A percentile compares a stretch with the other conserved stretches of the same genome.
Evolutionary conservation across 73 alveolate species (phyloP).

Genomic region (Tetrahymena elliotti): DNA sequence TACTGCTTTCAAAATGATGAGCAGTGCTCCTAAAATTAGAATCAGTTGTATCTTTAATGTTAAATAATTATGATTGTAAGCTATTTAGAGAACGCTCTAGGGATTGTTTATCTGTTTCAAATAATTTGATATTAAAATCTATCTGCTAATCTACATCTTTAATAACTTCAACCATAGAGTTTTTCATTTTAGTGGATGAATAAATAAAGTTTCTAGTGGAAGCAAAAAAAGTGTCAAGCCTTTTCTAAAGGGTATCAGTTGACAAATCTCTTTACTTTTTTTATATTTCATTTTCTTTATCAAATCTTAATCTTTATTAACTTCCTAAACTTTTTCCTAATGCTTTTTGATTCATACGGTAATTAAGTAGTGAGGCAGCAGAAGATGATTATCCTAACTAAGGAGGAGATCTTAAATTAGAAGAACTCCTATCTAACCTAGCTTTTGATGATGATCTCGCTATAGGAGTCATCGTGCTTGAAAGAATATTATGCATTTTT

Average conservation of each 20-base stretch:
- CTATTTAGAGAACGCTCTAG: background rate
- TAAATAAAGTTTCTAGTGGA: background rate
- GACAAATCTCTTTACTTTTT: background rate
- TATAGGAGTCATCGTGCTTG: background rate
- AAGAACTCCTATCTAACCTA: background rate
- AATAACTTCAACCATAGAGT: background rate
- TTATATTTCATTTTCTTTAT: background rate
- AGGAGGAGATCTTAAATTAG: background rate
- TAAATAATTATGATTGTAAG: background rate
- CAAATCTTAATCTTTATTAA: background rate
- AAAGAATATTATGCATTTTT: background rate
- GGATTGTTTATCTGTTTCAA: background rate
- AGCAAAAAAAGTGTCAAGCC: background rate
- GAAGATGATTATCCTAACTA: background rate
- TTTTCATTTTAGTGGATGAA: background rate
- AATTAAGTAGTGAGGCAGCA: background rate
- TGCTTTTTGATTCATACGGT: background rate
- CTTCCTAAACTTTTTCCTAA: background rate
- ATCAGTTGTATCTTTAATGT: background rate
- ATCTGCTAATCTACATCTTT: background rate
- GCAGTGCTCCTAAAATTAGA: background rate
- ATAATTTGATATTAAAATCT: background rate
- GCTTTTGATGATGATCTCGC: background rate
- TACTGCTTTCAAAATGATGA: background rate
- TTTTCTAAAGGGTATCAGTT: background rate